Conservation (phyloP, 2,329 filamentous ascomycete species). For the Spiromastix sp. region DNA sequence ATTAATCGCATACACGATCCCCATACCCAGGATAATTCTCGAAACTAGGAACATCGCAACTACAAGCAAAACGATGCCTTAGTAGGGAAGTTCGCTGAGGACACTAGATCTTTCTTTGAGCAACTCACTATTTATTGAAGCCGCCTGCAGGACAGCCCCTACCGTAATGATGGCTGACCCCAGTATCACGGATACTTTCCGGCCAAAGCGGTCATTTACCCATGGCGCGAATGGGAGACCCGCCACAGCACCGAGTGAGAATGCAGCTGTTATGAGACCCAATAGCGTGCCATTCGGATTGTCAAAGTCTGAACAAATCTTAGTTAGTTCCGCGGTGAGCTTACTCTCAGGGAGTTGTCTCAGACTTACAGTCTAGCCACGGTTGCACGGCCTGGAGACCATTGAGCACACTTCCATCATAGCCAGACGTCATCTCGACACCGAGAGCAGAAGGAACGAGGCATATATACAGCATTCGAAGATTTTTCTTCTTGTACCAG, state of each 20-base stretch:
- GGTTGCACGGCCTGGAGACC: slow-evolving; percentile 23
- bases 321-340: too few relatives aligned
- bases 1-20: slow-evolving; percentile 47
- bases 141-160: slow-evolving; percentile 32
- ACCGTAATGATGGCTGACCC: slow-evolving; percentile 40
- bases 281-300: slow-evolving; percentile 32
- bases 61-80: slow-evolving; percentile 14
- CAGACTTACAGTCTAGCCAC: slow-evolving; percentile 23
- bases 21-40: slow-evolving; percentile 43
- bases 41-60: slow-evolving; percentile 48
- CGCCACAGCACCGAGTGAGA: slow-evolving; percentile 46
- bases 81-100: too few relatives aligned
- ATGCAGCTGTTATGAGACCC: slow-evolving; percentile 46
- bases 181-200: slow-evolving; percentile 43
- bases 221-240: slow-evolving; percentile 46
- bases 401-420: slow-evolving; percentile 40
- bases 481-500: slow-evolving; percentile 49
- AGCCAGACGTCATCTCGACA: slow-evolving; percentile 49
- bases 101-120: too few relatives aligned
- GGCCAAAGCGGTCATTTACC: slow-evolving; percentile 43
- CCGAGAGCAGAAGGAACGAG: slow-evolving; percentile 50
- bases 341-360: slow-evolving; percentile 10
- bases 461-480: slow-evolving; percentile 43
- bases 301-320: too few relatives aligned
- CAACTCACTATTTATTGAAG: slow-evolving; percentile 21